phyloP scores from a whole-genome alignment of 2,329 filamentous ascomycete genomes.

The Pestalotiopsis sp. region DNA sequence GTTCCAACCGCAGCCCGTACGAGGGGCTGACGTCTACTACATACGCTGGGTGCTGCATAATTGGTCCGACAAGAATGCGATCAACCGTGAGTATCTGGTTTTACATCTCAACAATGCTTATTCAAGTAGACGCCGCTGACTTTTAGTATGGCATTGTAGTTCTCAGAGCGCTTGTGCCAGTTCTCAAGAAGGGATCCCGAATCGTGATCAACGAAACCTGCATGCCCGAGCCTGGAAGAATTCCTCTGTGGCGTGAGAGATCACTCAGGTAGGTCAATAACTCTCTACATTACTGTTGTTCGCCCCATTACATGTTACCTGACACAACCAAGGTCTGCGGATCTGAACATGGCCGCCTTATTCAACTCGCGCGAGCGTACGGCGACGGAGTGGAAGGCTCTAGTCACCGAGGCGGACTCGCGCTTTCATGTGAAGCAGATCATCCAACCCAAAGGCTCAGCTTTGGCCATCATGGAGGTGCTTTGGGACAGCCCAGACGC shows the following conservation, averaged over 20 bases:
- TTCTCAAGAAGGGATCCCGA: constrained; percentile 38
- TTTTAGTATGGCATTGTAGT: constrained; percentile 29
- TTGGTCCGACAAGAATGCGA: constrained; percentile 39
- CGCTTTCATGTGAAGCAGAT: constrained; percentile 24
- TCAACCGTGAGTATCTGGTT: neutral
- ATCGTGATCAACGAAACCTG: constrained; percentile 22
- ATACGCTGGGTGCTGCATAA: constrained; percentile 49
- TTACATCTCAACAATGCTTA: neutral
- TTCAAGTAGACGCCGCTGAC: neutral
- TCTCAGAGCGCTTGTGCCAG: constrained; percentile 35
- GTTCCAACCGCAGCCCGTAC: constrained; percentile 19
- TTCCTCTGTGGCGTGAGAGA: constrained; percentile 19
- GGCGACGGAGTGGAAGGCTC: constrained; percentile 35
- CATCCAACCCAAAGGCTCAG: neutral
- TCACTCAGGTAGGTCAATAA: constrained; percentile 13
- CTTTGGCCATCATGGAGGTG: neutral
- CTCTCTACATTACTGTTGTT: neutral
- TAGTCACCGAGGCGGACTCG: constrained; percentile 37
- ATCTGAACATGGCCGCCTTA: constrained; percentile 42
- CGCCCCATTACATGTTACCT: too few species aligned
- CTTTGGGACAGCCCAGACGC: neutral
- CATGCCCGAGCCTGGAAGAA: constrained; percentile 11
- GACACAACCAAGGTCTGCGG: constrained; percentile 25
- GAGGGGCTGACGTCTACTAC: constrained; percentile 41
- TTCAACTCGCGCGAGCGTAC: constrained; percentile 43